Evolutionary conservation across 2,329 filamentous ascomycete genomes (phyloP), one percentile per base, ranked within the genome.

Genomic region (Talaromyces sp.): DNA sequence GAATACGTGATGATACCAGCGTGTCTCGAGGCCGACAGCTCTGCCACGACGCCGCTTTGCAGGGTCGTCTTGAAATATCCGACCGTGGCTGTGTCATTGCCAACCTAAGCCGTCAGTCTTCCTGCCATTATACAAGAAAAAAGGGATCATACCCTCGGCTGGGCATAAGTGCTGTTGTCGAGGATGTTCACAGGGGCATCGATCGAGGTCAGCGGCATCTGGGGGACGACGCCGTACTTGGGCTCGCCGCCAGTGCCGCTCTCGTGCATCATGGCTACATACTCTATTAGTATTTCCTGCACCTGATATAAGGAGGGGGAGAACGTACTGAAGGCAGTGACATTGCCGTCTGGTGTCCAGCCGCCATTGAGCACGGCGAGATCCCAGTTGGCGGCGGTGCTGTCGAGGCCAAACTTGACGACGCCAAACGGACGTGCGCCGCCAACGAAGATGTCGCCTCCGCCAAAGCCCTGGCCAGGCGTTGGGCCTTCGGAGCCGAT

Each of bases 11-110:
- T 88, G 4, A 90, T 74, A 0, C 86, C 84, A 0, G 85, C 79
- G 67, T 85, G 86, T n/a, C 86, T 81, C 0, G 86, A 81, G 0
- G 83, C 81, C 0, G 88, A 89, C 79, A 89, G 86, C 65, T 89
- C 86, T 2, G 83, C 82, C n/a, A 79, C 76, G 57, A 89, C 79
- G 1, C 83, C 83, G 51, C 78, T 83, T 61, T 82, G 76, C 53
- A 90, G 72, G 0, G 79, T 83, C 54, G 89, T 81, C 55, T 81
- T 82, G 69, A 89, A 90, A 65, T 87, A 86, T 0, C 88, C 88
- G 1, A 88, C 87, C 51, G 78, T 78, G 1, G 87, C 85, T 10
- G 79, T 73, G 10, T 88, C 83, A 28, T 76, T 82, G 2, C 77
- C 78, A 57, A 70, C 55, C 71, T 73, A 62, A 36, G 1, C 8